These are phyloP conservation scores for Batkoa obscura DNA, from an alignment of 371 early-diverging fungal genomes.

Conservation along the genomic window DNA sequence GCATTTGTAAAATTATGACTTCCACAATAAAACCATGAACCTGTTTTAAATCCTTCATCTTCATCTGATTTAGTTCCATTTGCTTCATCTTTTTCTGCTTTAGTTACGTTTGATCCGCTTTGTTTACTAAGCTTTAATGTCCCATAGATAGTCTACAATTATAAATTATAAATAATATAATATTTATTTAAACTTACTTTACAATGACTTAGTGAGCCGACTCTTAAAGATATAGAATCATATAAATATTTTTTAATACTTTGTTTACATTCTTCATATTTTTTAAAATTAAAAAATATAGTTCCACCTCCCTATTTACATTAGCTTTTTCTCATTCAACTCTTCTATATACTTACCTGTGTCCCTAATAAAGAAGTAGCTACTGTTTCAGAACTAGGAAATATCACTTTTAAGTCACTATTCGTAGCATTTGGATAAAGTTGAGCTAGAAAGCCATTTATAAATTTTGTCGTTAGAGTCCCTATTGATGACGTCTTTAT, in stretches of 20 bases:
- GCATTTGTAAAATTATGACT: not conserved
- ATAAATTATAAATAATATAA: not conserved
- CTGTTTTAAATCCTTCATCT: too few species aligned
- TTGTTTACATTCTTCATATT: not conserved
- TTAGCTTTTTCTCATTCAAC: too few species aligned
- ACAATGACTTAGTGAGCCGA: not conserved
- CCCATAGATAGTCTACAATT: not conserved
- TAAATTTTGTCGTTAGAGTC: not conserved
- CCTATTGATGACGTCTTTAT: not conserved
- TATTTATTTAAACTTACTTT: not conserved
- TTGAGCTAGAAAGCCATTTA: not conserved
- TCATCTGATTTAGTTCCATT: too few species aligned
- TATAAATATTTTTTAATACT: not conserved
- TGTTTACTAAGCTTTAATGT: not conserved
- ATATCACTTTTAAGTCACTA: not conserved
- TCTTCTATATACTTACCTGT: not conserved
- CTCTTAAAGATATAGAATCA: not conserved
- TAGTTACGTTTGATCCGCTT: not conserved
- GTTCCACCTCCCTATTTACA: not conserved
- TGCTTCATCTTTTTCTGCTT: too few species aligned
- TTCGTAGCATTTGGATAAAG: not conserved
- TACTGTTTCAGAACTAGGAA: not conserved
- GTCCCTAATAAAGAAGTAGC: not conserved
- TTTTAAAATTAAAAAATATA: not conserved
- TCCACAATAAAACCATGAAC: slow-evolving; percentile 3